Evolutionary conservation across 2,329 filamentous ascomycete species (phyloP).

Genomic region (Exophiala oligosperma): DNA sequence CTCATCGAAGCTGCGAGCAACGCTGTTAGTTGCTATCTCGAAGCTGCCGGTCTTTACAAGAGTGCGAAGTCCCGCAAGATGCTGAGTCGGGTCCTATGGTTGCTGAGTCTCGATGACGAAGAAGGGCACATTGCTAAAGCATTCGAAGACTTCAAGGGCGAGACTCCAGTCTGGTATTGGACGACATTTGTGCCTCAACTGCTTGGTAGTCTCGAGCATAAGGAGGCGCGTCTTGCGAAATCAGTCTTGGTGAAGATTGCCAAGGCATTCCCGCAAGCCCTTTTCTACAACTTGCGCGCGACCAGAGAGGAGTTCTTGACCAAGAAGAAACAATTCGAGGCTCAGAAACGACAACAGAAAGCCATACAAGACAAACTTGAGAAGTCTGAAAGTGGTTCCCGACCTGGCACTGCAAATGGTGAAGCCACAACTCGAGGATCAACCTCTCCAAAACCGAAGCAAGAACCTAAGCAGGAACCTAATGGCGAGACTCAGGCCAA

Average conservation of each 20-base stretch:
- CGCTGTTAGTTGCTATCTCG: constrained; percentile 92
- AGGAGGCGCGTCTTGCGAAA: constrained; percentile 84
- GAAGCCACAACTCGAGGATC: constrained; percentile 37
- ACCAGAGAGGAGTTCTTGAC: constrained; percentile 90
- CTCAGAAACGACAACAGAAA: constrained; percentile 22
- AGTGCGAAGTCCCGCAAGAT: constrained; percentile 94
- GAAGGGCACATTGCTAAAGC: constrained; percentile 79
- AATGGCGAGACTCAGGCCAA: constrained; percentile 49
- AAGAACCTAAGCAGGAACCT: constrained; percentile 56
- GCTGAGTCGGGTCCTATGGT: constrained; percentile 89
- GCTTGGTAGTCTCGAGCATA: constrained; percentile 84
- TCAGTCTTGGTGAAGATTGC: constrained; percentile 89
- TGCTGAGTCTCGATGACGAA: constrained; percentile 88
- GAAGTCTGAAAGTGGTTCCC: constrained; percentile 28
- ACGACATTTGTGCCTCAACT: constrained; percentile 98
- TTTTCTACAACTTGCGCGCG: constrained; percentile 94
- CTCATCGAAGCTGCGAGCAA: constrained; percentile 84
- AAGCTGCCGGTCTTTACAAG: constrained; percentile 95
- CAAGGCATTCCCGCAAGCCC: constrained; percentile 89
- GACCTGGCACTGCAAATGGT: constrained; percentile 46
- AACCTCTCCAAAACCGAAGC: constrained; percentile 49
- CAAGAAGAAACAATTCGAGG: constrained; percentile 68
- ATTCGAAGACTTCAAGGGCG: constrained; percentile 95
- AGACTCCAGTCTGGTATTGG: constrained; percentile 99
- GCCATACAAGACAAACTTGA: constrained; percentile 15